Evolutionary conservation across 257 asterid genomes (phyloP).

Genomic region (Solanum phureja): DNA sequence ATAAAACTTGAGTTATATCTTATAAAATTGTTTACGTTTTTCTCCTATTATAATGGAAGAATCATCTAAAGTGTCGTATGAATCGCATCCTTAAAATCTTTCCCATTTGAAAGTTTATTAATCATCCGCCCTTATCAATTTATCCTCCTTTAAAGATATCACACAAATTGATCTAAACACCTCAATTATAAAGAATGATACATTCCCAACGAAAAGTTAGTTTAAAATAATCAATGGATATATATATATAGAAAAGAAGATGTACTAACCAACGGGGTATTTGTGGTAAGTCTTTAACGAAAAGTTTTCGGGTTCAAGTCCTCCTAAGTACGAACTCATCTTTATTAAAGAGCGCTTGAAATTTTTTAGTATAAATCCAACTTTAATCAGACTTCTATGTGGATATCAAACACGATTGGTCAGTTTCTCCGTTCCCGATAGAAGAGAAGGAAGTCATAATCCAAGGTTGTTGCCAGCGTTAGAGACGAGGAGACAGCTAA

Average conservation of each 20-base stretch:
- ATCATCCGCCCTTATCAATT: neutral
- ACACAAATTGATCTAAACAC: neutral
- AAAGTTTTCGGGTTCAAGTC: no score
- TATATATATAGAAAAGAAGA: neutral
- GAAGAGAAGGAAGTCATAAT: slow-evolving; percentile 4
- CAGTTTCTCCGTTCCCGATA: neutral
- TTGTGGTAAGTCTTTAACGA: no score
- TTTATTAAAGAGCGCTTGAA: no score
- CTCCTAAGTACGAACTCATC: no score
- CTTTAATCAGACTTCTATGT: rapidly evolving
- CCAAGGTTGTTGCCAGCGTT: slow-evolving; percentile 32
- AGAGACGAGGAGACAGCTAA: slow-evolving; percentile 47
- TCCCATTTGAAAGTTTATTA: neutral
- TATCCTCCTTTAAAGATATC: neutral
- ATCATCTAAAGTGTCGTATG: neutral
- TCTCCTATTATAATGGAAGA: neutral
- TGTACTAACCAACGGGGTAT: neutral
- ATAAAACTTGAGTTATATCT: neutral
- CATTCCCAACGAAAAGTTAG: neutral
- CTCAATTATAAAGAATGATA: neutral
- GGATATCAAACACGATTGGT: rapidly evolving
- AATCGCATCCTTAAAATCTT: neutral
- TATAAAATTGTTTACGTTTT: neutral
- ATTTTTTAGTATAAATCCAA: rapidly evolving
- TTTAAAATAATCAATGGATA: neutral